phyloP scores from a whole-genome alignment of 179 eudicot genomes.

The Beta lomatogona region DNA sequence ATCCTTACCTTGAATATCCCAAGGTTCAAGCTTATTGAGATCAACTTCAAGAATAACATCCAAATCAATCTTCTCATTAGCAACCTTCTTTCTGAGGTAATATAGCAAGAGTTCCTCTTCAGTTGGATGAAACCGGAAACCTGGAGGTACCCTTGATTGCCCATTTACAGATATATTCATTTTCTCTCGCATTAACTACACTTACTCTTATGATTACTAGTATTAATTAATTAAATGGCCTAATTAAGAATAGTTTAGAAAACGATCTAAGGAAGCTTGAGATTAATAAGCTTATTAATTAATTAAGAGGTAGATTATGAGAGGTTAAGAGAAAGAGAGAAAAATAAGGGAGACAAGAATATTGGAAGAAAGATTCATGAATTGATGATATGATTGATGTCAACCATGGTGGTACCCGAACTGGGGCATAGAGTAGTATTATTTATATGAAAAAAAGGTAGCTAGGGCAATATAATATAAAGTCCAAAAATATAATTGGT shows the following conservation, averaged over 20 bases:
- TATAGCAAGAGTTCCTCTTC: conserved; percentile 72
- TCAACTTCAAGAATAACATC: conserved; percentile 77
- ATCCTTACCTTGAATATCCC: conserved; percentile 75
- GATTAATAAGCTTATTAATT: conserved; percentile 4
- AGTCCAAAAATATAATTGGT: neutral
- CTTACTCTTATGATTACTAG: too few species aligned
- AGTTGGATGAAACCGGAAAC: conserved; percentile 76
- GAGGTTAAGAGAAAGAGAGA: neutral
- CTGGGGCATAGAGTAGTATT: conserved; percentile 32
- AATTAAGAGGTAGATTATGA: neutral
- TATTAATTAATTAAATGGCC: too few species aligned
- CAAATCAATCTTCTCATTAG: conserved; percentile 52
- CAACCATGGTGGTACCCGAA: conserved; percentile 34
- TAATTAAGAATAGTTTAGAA: neutral
- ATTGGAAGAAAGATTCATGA: neutral
- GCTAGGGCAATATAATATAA: conserved; percentile 1
- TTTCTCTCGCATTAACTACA: conserved; percentile 27
- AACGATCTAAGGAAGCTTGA: neutral
- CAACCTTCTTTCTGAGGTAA: conserved; percentile 64
- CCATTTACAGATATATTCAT: conserved; percentile 72
- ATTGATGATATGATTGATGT: conserved; percentile 26
- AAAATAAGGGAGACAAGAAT: conserved; percentile 15
- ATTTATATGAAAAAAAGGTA: conserved; percentile 30
- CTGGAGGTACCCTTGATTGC: conserved; percentile 70
- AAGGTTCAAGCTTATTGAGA: conserved; percentile 79